Evolutionary conservation across 108 stramenopile species (phyloP), one percentile per base, ranked within the genome.

Genomic region (Pseudonitzschia multiseries): DNA sequence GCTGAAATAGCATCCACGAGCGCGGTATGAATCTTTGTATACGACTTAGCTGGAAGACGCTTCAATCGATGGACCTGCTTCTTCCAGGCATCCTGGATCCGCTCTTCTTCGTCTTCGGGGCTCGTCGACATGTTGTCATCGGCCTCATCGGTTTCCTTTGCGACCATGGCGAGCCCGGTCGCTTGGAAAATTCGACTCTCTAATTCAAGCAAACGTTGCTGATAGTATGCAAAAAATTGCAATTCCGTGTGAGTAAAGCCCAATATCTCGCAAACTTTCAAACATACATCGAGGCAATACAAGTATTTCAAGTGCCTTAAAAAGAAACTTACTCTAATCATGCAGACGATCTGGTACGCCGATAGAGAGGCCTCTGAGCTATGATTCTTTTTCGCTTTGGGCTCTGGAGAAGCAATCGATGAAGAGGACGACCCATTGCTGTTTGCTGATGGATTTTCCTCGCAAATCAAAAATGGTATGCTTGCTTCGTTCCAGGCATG

Each of bases 1-100:
- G 88, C 82, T 51, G 89, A 78, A 63, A 94, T 87, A 0, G 93
- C 93, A 21, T 84, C 83, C 17, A 90, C 82, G 18, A 94, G 66
- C 18, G 79, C 59, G 26, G 88, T 83, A 9, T 88, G 83, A 56
- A 94, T 87, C 31, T 84, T 78, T 2, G 61, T 79, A 42, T 86
- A 71, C 21, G 77, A 56, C 14, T 69, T 72, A 12, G 87, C 78
- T 52, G 83, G 84, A 15, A 87, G 79, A 13, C 64, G 56, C 14
- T 78, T 71, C 12, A 94, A 78, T 27, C 81, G 81, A 74, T 87
- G 75, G 22, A 92, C 80, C 52, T 83, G 75, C 62, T 77, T 87
- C 77, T 89, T 94, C 93, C 93, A 94, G 21, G 78, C 83, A 42
- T 28, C 41, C 26, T 81, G 62, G 12, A 82, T 63, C 50, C 76